These are phyloP conservation scores for Lagenidium sp. DNA, from an alignment of 352 stramenopile species.

Conservation along the genomic window DNA sequence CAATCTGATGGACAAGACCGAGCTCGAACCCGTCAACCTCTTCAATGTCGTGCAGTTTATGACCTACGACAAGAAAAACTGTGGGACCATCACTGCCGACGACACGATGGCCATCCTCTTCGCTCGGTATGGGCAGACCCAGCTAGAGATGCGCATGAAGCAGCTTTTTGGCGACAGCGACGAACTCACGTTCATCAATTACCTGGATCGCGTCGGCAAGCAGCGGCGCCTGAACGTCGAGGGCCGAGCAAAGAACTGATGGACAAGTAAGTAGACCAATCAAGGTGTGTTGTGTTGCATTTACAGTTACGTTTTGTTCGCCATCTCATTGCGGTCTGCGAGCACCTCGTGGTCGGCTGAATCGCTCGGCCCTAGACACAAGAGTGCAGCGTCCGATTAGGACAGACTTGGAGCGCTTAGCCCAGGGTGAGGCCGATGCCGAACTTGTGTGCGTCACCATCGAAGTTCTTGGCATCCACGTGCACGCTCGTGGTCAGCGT, in stretches of 20 bases:
- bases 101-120: constrained; percentile 99
- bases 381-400: too few species aligned
- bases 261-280: not conserved
- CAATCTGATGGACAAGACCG: constrained; percentile 93
- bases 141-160: constrained; percentile 88
- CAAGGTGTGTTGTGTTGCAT: constrained; percentile 7
- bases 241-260: constrained; percentile 34
- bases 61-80: constrained; percentile 96
- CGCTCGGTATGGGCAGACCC: constrained; percentile 82
- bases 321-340: too few species aligned
- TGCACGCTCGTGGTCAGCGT: constrained; percentile 70
- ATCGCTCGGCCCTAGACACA: too few species aligned
- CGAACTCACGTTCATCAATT: constrained; percentile 73
- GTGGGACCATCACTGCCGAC: constrained; percentile 92
- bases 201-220: constrained; percentile 64
- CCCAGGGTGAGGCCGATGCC: constrained; percentile 66
- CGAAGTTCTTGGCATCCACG: constrained; percentile 83
- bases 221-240: constrained; percentile 61
- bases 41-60: constrained; percentile 98
- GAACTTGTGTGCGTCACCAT: constrained; percentile 83
- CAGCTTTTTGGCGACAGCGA: constrained; percentile 86
- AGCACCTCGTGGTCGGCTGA: too few species aligned
- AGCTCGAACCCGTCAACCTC: constrained; percentile 92
- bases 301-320: constrained; percentile 13
- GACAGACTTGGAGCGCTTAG: too few species aligned